These are phyloP conservation scores for Allium cepa DNA, from an alignment of 106 monocot genomes.

Conservation along the genomic window DNA sequence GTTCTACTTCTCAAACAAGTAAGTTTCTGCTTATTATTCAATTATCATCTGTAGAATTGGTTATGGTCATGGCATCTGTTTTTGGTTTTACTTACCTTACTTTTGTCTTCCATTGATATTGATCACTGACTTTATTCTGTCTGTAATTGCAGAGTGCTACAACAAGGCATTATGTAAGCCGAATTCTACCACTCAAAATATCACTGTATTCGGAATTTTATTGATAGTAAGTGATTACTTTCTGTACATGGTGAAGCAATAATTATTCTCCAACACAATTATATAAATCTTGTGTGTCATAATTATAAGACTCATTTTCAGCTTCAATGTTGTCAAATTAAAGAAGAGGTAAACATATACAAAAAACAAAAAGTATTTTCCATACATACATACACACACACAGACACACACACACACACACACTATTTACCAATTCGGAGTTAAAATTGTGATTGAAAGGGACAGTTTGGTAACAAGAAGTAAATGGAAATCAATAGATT, in stretches of 20 bases:
- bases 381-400: no score
- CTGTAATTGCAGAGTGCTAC: slow-evolving; percentile 50
- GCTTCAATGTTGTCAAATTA: no score
- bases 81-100: background rate
- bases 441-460: no score
- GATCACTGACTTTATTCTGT: background rate
- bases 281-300: no score
- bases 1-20: slow-evolving; percentile 40
- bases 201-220: slow-evolving; percentile 55
- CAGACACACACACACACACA: no score
- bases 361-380: no score
- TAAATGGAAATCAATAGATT: no score
- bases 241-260: background rate
- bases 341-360: no score
- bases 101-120: background rate
- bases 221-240: slow-evolving; percentile 43
- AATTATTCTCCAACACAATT: no score
- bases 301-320: no score
- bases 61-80: background rate
- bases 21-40: slow-evolving; percentile 5
- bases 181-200: slow-evolving; percentile 58
- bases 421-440: no score
- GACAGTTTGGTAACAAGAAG: no score
- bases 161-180: slow-evolving; percentile 66
- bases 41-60: background rate